Evolutionary conservation across 805 yeast species (phyloP).

Genomic region (Ogataea siamensis): DNA sequence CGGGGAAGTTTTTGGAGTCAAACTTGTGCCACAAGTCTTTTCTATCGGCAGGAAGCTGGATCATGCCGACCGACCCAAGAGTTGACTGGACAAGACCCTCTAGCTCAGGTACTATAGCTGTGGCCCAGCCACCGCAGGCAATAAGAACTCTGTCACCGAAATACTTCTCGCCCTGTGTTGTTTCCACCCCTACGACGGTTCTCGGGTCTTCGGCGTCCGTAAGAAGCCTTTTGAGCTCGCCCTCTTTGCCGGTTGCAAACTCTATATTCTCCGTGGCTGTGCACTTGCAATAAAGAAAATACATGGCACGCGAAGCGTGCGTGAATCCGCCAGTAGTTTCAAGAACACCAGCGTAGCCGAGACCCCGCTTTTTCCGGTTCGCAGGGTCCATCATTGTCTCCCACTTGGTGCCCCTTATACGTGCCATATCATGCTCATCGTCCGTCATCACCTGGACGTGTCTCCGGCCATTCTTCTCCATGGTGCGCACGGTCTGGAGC

Average conservation of each 20-base stretch:
- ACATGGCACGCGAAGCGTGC: slow-evolving; percentile 4
- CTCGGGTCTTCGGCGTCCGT: neutral
- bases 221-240: slow-evolving; percentile 1
- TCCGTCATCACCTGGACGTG: slow-evolving; percentile 1
- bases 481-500: neutral
- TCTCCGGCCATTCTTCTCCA: slow-evolving; percentile 3
- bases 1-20: slow-evolving; percentile 4
- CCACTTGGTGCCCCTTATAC: too few species aligned
- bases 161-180: too few species aligned
- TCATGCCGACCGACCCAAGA: too few species aligned
- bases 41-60: too few species aligned
- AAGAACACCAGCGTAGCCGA: too few species aligned
- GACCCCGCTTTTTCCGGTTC: too few species aligned
- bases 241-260: slow-evolving; percentile 4
- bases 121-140: too few species aligned
- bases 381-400: too few species aligned
- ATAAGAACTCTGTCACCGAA: too few species aligned
- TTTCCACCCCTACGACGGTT: too few species aligned
- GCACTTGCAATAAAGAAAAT: slow-evolving; percentile 1
- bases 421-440: neutral
- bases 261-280: neutral
- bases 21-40: slow-evolving; percentile 2
- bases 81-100: too few species aligned
- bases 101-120: too few species aligned
- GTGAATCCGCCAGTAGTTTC: slow-evolving; percentile 4